Conservation (phyloP, 257 asterid genomes). For the Agastache rugosa region DNA sequence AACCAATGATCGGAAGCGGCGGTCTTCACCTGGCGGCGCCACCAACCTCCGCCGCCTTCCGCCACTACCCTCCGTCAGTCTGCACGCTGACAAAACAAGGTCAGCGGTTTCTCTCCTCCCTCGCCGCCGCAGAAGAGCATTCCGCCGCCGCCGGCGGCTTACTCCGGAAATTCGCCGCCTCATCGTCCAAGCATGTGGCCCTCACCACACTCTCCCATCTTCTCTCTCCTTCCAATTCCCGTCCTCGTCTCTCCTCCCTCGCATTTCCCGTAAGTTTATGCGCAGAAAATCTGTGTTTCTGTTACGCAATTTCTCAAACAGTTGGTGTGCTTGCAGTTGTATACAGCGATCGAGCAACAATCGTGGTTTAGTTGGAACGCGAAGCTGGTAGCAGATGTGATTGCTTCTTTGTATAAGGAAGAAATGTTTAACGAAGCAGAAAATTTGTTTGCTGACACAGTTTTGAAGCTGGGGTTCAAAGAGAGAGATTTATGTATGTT, state of each 20-base stretch:
- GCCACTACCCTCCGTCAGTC: slow-evolving; percentile 37
- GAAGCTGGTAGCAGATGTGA: slow-evolving; percentile 76
- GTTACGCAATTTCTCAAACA: slow-evolving; percentile 5
- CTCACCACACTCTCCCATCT: slow-evolving; percentile 79
- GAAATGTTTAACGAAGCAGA: slow-evolving; percentile 60
- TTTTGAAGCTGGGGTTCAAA: slow-evolving; percentile 49
- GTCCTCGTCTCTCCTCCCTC: slow-evolving; percentile 59
- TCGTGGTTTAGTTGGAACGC: slow-evolving; percentile 93
- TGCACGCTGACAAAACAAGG: slow-evolving; percentile 67
- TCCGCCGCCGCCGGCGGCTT: slow-evolving; percentile 48
- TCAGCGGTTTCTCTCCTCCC: slow-evolving; percentile 61
- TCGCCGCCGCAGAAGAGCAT: slow-evolving; percentile 51
- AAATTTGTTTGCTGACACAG: slow-evolving; percentile 51
- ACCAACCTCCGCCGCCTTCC: slow-evolving; percentile 42
- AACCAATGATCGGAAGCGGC: slow-evolving; percentile 41
- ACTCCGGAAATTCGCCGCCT: slow-evolving; percentile 76
- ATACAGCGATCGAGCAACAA: slow-evolving; percentile 59
- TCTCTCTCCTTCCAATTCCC: slow-evolving; percentile 62
- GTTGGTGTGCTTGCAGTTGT: slow-evolving; percentile 61
- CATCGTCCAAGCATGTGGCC: slow-evolving; percentile 76
- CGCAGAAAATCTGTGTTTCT: not conserved
- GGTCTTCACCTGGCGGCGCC: slow-evolving; percentile 36
- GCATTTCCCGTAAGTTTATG: slow-evolving; percentile 72
- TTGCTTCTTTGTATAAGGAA: slow-evolving; percentile 56
- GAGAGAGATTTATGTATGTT: slow-evolving; percentile 68